Percentiles rank a stretch among this genome's conserved stretches.
Evolutionary conservation across 306 rosid genomes (phyloP).

Genomic region (Senna tora): DNA sequence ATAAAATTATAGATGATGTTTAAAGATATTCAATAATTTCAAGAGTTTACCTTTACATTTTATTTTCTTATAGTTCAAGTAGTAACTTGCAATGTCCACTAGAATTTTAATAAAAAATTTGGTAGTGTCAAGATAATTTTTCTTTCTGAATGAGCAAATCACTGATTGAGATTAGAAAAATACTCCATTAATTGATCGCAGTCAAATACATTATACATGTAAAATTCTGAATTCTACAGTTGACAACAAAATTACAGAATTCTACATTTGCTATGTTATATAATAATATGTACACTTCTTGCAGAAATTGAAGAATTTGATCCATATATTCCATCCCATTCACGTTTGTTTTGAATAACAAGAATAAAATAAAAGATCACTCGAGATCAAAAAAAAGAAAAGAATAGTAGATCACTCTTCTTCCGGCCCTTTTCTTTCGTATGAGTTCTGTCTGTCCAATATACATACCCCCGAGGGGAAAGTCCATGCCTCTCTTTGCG

Average conservation of each 20-base stretch:
- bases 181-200: neutral
- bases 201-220: neutral
- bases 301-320: neutral
- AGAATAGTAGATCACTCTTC: neutral
- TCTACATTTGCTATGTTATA: neutral
- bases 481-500: constrained; percentile 1
- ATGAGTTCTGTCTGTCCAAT: neutral
- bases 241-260: neutral
- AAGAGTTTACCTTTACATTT: no score
- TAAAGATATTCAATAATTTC: no score
- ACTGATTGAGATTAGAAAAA: no score
- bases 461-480: neutral
- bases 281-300: neutral
- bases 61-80: no score
- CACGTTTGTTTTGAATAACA: neutral
- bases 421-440: neutral
- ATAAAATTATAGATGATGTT: no score
- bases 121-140: no score
- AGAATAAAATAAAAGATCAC: neutral
- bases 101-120: no score
- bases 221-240: no score
- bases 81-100: no score
- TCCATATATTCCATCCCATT: neutral
- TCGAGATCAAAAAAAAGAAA: neutral
- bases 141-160: no score